Base-by-base conservation (phyloP, 768 basidiomycete genomes). In the Chalciporus sphaerocephalus region DNA sequence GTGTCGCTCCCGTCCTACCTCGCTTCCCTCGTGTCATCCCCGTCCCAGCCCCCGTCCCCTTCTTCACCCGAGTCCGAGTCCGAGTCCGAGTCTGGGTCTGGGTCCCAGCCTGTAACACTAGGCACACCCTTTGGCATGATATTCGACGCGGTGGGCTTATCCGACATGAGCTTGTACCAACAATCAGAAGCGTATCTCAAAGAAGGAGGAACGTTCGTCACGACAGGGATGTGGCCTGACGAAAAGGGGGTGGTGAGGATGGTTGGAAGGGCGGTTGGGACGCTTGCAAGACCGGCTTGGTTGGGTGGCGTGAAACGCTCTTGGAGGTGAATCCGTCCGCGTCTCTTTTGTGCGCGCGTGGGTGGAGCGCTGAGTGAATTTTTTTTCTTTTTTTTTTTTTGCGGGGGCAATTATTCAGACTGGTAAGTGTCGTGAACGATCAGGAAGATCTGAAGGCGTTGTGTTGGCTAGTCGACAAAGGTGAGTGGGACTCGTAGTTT, bases 111-210 rank as follows among this genome's bases (percentile, higher is more conserved):
- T n/a, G n/a, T n/a, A n/a, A n/a, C n/a, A n/a, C n/a, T n/a, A n/a
- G n/a, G n/a, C n/a, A n/a, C n/a, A 0, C 77, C 74, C 48, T 87
- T 76, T 52, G 69, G 84, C 36, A 67, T 78, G 35, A 67, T 89
- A 24, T 64, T 81, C 32, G 86, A 88, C 48, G 74, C 81, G 1
- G 78, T 71, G 13, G 85, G 77, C 0, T 55, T 71, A 10, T 55
- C 66, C 2, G 74, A 80, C 47, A 67, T 74, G 2, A 56, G 69
- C 2, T 54, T 88, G 9, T 88, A 76, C 56, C 64, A 67, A 3
- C 46, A 70, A 38, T 78, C 74, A 36, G 66, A 67, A n/a, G 61
- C 68, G 4, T 88, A 83, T 54, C 68, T 85, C 30, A 60, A 49
- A 8, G 75, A 74, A 0, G 70, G 71, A 15, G 81, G 83, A 0